Evolutionary conservation across 2,329 filamentous ascomycete genomes (phyloP).

Genomic region (Cladophialophora carrionii): DNA sequence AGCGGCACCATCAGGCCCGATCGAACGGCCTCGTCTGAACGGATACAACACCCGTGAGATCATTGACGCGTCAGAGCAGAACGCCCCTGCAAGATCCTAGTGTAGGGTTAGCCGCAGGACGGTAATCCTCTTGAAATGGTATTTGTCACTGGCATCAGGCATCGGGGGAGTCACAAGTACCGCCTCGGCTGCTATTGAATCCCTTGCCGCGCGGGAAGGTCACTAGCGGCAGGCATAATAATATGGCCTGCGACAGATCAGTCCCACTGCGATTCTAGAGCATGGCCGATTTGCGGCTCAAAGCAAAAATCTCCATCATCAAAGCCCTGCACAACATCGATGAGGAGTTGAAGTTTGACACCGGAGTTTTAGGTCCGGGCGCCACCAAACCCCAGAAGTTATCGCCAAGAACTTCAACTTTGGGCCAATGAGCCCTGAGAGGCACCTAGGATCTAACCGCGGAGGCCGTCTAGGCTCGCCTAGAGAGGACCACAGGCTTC

Average conservation of each 20-base stretch:
- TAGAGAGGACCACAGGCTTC: not conserved
- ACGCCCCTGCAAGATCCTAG: not conserved
- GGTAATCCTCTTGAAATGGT: not conserved
- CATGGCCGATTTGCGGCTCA: not conserved
- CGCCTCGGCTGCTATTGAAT: not conserved
- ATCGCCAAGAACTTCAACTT: not conserved
- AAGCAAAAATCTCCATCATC: not conserved
- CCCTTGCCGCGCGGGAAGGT: not conserved
- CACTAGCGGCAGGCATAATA: not conserved
- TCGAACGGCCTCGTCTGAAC: not conserved
- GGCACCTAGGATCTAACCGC: not conserved
- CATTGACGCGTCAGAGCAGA: not conserved
- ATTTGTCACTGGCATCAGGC: not conserved
- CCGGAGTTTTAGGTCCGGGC: not conserved
- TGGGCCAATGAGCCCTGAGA: not conserved
- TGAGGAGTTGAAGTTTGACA: not conserved
- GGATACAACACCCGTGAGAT: not conserved
- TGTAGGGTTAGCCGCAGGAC: not conserved
- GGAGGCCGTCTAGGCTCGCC: not conserved
- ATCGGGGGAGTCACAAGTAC: too few relatives aligned
- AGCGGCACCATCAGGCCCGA: not conserved
- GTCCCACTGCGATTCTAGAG: not conserved
- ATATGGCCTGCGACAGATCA: not conserved
- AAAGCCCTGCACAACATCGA: not conserved
- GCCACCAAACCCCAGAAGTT: not conserved